phyloP scores from a whole-genome alignment of 352 stramenopile species.

The Peronospora tabacina region DNA sequence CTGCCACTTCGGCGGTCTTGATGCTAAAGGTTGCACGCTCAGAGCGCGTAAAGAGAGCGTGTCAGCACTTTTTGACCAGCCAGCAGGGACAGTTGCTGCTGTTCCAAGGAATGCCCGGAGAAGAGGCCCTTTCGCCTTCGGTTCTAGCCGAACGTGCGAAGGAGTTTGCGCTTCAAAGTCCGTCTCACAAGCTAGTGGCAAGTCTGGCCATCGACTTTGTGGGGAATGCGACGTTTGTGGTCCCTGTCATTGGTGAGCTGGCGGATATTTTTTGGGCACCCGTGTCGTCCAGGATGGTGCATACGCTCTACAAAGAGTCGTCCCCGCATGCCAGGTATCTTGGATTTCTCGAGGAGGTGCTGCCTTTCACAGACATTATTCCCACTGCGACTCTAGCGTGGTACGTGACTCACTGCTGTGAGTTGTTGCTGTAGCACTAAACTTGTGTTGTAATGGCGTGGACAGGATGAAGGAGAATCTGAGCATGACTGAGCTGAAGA shows the following conservation, averaged over 20 bases:
- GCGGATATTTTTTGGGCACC: constrained; percentile 91
- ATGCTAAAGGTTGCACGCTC: constrained; percentile 43
- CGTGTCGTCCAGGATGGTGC: constrained; percentile 82
- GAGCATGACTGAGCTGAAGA: constrained; percentile 31
- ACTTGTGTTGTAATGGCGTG: neutral
- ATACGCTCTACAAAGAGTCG: constrained; percentile 86
- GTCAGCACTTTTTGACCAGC: constrained; percentile 40
- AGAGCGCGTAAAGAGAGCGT: constrained; percentile 35
- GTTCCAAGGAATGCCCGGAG: constrained; percentile 39
- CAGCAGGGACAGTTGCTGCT: constrained; percentile 56
- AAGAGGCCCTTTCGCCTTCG: constrained; percentile 23
- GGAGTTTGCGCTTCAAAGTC: constrained; percentile 47
- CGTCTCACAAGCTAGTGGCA: constrained; percentile 49
- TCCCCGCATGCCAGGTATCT: constrained; percentile 86
- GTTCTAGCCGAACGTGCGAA: constrained; percentile 28
- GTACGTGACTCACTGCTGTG: constrained; percentile 23
- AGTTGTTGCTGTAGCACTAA: neutral
- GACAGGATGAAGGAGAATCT: constrained; percentile 58
- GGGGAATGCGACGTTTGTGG: constrained; percentile 78
- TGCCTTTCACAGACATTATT: constrained; percentile 94
- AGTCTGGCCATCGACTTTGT: constrained; percentile 87
- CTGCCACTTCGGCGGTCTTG: constrained; percentile 43
- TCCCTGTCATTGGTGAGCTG: constrained; percentile 84
- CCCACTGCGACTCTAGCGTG: constrained; percentile 91
- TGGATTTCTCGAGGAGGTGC: constrained; percentile 64